Conservation (phyloP, 306 rosid species). For the Fagus sylvatica region DNA sequence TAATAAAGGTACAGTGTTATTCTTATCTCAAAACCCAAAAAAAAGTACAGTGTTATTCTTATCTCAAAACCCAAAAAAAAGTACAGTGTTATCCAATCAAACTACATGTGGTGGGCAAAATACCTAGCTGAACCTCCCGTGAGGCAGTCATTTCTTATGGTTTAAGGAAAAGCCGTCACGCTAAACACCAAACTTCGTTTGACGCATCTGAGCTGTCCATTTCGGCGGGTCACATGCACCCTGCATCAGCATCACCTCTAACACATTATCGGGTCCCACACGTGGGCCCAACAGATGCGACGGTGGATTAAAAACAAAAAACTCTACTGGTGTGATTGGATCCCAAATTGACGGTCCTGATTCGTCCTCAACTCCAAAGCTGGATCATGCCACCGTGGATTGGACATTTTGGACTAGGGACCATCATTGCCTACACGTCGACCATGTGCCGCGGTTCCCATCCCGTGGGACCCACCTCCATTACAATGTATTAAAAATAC, state of each 20-base stretch:
- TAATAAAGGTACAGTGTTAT: no score
- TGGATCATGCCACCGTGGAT: conserved; percentile 21
- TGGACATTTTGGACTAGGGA: not conserved
- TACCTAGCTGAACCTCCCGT: not conserved
- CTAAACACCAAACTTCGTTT: conserved; percentile 14
- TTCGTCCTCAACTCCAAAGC: conserved; percentile 19
- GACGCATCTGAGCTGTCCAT: conserved; percentile 28
- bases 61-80: no score
- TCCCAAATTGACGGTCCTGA: conserved; percentile 13
- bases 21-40: no score
- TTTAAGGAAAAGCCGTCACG: conserved; percentile 11
- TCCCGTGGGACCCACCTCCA: conserved; percentile 17
- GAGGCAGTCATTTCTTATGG: not conserved
- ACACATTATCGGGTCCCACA: not conserved
- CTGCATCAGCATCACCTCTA: conserved; percentile 6
- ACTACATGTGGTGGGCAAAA: not conserved
- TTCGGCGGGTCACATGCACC: conserved; percentile 35
- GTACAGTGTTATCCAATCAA: not conserved
- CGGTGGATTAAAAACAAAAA: not conserved
- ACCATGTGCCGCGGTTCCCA: conserved; percentile 40
- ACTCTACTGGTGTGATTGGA: not conserved
- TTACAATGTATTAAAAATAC: no score
- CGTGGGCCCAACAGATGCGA: not conserved
- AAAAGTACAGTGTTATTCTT: no score
- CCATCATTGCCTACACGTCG: conserved; percentile 28